Conservation (phyloP, 2,329 filamentous ascomycete genomes). For the Bipolaris oryzae region DNA sequence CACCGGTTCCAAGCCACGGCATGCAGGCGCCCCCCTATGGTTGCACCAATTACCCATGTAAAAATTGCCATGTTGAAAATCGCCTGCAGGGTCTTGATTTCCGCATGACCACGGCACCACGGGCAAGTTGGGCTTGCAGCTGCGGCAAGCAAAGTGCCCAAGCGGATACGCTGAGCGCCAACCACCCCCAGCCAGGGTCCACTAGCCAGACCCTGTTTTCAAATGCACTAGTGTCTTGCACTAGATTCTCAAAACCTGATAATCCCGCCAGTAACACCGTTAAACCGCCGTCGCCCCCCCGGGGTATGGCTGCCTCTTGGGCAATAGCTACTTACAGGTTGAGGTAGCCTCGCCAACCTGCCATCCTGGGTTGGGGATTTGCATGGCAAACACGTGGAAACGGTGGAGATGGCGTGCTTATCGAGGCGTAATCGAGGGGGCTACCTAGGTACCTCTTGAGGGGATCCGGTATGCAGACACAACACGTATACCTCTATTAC, state of each 20-base stretch:
- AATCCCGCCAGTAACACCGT: constrained; percentile 3
- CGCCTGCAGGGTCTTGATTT: not conserved
- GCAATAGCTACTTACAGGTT: not conserved
- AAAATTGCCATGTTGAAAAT: not conserved
- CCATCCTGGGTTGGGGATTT: not conserved
- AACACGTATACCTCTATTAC: not conserved
- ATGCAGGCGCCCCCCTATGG: not conserved
- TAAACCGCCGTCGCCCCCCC: not conserved
- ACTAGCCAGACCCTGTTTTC: constrained; percentile 4
- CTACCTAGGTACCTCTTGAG: not conserved
- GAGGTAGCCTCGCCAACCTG: too few species aligned
- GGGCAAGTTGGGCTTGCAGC: constrained; percentile 1
- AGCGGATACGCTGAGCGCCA: not conserved
- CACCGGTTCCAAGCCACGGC: not conserved
- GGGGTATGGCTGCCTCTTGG: not conserved
- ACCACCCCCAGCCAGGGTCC: constrained; percentile 1
- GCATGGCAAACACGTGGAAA: not conserved
- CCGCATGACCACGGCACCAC: constrained; percentile 5
- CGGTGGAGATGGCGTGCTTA: constrained; percentile 1
- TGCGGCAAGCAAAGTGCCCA: not conserved
- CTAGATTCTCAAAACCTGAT: constrained; percentile 6
- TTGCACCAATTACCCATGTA: constrained; percentile 2
- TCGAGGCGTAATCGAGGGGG: not conserved
- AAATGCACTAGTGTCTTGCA: constrained; percentile 16
- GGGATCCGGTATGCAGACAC: not conserved